phyloP scores from a whole-genome alignment of 805 yeast species.

The Debaryomyces tyrocola region DNA sequence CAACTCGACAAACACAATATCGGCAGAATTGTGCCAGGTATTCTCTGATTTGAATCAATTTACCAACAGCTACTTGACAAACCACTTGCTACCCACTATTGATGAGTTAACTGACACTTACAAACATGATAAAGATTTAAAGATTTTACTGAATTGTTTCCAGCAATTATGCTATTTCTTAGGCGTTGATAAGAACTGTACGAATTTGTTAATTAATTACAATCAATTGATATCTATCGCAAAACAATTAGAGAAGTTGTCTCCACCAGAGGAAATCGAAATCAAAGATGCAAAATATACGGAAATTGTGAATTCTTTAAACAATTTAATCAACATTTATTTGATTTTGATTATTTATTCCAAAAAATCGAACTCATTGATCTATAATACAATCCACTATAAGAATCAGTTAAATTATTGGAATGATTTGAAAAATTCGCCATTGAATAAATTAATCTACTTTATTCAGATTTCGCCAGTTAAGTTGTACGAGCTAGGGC shows the following conservation, averaged over 20 bases:
- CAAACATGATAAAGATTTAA: constrained; percentile 6
- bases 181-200: constrained; percentile 12
- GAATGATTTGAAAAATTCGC: constrained; percentile 27
- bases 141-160: constrained; percentile 18
- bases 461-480: constrained; percentile 36
- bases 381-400: constrained; percentile 32
- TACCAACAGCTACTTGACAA: constrained; percentile 22
- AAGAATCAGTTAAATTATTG: constrained; percentile 37
- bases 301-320: not conserved
- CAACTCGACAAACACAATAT: constrained; percentile 31
- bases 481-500: constrained; percentile 18
- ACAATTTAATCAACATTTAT: constrained; percentile 23
- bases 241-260: constrained; percentile 5
- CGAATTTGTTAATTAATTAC: constrained; percentile 4
- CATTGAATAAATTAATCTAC: constrained; percentile 26
- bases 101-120: not conserved
- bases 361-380: constrained; percentile 31
- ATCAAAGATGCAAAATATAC: not conserved
- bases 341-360: constrained; percentile 20
- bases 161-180: constrained; percentile 22
- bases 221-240: constrained; percentile 9
- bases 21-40: constrained; percentile 21
- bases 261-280: not conserved
- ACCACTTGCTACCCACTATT: constrained; percentile 11
- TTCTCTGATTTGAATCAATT: constrained; percentile 20